Evolutionary conservation across 192 early-diverging fungal genomes (phyloP).

Genomic region (Chytriomyces confervae): DNA sequence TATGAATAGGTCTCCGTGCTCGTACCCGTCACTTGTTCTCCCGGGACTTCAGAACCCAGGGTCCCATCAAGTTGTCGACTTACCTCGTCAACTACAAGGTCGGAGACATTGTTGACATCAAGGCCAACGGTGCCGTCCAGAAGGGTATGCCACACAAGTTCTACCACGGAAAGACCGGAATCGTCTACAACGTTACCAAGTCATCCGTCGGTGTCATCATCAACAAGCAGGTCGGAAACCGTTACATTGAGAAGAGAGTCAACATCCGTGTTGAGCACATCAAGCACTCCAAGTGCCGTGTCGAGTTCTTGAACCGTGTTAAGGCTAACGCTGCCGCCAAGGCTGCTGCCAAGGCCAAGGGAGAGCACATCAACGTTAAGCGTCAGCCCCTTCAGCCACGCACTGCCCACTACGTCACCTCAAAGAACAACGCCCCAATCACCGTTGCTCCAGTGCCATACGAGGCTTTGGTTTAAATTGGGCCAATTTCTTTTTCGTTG

Average conservation of each 20-base stretch:
- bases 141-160: conserved; percentile 99
- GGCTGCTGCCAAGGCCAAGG: conserved; percentile 83
- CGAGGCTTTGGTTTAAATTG: conserved; percentile 75
- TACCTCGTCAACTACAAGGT: conserved; percentile 99
- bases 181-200: conserved; percentile 99
- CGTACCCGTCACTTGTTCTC: conserved; percentile 98
- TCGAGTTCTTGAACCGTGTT: conserved; percentile 96
- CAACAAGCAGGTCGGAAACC: conserved; percentile 98
- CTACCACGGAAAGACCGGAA: conserved; percentile 99
- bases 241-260: conserved; percentile 98
- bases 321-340: conserved; percentile 89
- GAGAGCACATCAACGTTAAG: conserved; percentile 82
- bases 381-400: conserved; percentile 89
- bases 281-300: conserved; percentile 99
- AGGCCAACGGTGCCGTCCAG: conserved; percentile 98
- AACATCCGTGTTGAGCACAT: conserved; percentile 99
- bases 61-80: conserved; percentile 91
- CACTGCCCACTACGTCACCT: conserved; percentile 85
- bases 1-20: conserved; percentile 82
- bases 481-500: neutral
- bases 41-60: conserved; percentile 95
- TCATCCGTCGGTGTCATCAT: conserved; percentile 97
- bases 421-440: conserved; percentile 85
- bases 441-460: conserved; percentile 97
- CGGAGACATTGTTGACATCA: conserved; percentile 99